phyloP scores from a whole-genome alignment of 139 green algal genomes.

The Tetraselmis chui region DNA sequence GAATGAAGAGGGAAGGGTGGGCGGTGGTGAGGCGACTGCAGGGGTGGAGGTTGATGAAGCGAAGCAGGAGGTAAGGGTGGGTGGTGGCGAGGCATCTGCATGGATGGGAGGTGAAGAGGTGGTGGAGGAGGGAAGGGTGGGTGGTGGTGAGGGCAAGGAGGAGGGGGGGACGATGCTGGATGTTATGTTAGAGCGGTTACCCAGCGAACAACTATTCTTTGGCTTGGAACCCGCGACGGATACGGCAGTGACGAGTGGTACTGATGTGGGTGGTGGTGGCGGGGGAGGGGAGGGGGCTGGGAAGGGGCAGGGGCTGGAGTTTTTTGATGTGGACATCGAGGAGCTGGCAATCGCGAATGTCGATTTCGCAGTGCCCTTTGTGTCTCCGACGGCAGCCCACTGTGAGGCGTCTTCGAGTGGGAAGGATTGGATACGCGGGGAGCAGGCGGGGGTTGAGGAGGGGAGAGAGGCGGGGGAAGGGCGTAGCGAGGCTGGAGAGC shows the following conservation, averaged over 20 bases:
- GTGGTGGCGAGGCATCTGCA: too few relatives aligned
- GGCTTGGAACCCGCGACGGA: too few relatives aligned
- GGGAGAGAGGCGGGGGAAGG: too few relatives aligned
- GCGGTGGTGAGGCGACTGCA: not conserved
- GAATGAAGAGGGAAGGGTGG: not conserved
- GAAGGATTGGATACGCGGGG: not conserved
- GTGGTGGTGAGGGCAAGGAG: not conserved
- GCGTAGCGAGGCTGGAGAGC: too few relatives aligned
- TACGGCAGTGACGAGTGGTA: too few relatives aligned
- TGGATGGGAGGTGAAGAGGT: too few relatives aligned
- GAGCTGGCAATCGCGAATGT: not conserved
- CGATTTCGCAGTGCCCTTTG: not conserved
- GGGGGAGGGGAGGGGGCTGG: not conserved
- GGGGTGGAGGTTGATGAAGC: not conserved
- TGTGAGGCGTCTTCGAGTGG: too few relatives aligned
- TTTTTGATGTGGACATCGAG: not conserved
- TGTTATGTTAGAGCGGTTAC: not conserved
- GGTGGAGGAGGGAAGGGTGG: not conserved
- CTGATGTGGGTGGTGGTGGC: not conserved
- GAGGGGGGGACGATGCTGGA: not conserved
- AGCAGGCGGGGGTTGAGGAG: too few relatives aligned
- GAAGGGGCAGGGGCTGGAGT: not conserved
- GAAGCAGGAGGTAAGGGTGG: not conserved
- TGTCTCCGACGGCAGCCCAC: too few relatives aligned
- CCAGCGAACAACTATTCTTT: not conserved